phyloP scores from a whole-genome alignment of 768 basidiomycete genomes.

The Tephrocybe sp. region DNA sequence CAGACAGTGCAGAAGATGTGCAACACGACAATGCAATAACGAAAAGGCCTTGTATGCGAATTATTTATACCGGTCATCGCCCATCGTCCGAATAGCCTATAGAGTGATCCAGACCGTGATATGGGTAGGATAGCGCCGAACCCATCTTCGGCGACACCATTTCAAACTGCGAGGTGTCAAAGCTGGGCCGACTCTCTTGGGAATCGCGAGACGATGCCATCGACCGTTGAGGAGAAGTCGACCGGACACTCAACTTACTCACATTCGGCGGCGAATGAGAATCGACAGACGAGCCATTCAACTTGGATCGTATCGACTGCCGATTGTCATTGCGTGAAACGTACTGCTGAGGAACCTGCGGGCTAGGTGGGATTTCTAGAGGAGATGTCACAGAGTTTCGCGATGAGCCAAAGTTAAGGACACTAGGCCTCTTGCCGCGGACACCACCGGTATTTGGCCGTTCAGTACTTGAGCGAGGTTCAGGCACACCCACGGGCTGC shows the following conservation, averaged over 20 bases:
- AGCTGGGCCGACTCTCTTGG: constrained; percentile 47
- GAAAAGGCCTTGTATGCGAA: too few species aligned
- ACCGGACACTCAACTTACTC: constrained; percentile 23
- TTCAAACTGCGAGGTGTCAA: constrained; percentile 70
- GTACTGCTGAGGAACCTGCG: constrained; percentile 57
- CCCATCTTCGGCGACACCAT: constrained; percentile 54
- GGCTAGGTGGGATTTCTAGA: constrained; percentile 62
- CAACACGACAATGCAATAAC: too few species aligned
- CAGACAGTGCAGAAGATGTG: too few species aligned
- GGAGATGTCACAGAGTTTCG: constrained; percentile 29
- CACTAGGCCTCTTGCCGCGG: constrained; percentile 45
- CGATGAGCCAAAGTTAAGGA: constrained; percentile 43
- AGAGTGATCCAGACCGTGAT: constrained; percentile 48
- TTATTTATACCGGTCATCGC: background rate
- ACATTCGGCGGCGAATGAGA: constrained; percentile 27
- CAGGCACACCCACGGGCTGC: constrained; percentile 11
- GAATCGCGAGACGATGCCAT: constrained; percentile 44
- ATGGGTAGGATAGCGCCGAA: constrained; percentile 54
- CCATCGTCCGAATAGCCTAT: constrained; percentile 17
- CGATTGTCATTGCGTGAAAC: constrained; percentile 25
- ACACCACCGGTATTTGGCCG: constrained; percentile 30
- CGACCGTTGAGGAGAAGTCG: constrained; percentile 35
- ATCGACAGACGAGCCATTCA: constrained; percentile 35
- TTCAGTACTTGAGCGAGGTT: constrained; percentile 40
- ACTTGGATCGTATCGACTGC: constrained; percentile 30